Conservation (phyloP, 768 basidiomycete species). For the Crepidotus variabilis region DNA sequence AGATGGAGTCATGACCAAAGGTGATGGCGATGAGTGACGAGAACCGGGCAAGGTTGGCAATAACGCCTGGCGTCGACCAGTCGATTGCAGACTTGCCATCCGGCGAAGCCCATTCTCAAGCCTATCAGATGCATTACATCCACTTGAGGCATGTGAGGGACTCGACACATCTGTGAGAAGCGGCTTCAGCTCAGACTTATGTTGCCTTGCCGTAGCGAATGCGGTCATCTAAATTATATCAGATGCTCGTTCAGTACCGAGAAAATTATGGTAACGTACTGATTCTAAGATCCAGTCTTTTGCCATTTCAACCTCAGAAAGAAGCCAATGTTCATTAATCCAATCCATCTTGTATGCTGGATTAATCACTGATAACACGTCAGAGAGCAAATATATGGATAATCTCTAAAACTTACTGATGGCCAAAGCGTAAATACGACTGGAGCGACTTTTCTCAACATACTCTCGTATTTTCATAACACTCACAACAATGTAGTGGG, state of each 20-base stretch:
- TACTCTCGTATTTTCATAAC: slow-evolving; percentile 31
- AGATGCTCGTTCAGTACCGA: background rate
- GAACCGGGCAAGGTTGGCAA: background rate
- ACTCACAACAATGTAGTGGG: slow-evolving; percentile 20
- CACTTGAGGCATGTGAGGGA: background rate
- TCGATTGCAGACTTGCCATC: background rate
- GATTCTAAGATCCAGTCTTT: slow-evolving; percentile 5
- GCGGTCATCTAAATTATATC: slow-evolving; percentile 3
- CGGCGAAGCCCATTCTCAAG: background rate
- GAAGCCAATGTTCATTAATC: slow-evolving; percentile 2
- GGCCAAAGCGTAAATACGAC: slow-evolving; percentile 24
- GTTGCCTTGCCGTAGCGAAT: background rate
- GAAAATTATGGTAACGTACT: background rate
- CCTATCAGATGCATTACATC: background rate
- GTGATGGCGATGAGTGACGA: background rate
- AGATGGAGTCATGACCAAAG: background rate
- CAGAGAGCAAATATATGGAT: too few relatives aligned
- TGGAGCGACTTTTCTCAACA: slow-evolving; percentile 17
- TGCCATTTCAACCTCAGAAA: background rate
- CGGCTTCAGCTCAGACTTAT: background rate
- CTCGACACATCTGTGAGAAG: background rate
- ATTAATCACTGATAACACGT: background rate
- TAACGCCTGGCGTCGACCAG: background rate
- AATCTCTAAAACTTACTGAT: slow-evolving; percentile 18
- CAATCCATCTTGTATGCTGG: slow-evolving; percentile 3